Evolutionary conservation across 73 alveolate genomes (phyloP).

Genomic region (Paramecium pentaurelia): DNA sequence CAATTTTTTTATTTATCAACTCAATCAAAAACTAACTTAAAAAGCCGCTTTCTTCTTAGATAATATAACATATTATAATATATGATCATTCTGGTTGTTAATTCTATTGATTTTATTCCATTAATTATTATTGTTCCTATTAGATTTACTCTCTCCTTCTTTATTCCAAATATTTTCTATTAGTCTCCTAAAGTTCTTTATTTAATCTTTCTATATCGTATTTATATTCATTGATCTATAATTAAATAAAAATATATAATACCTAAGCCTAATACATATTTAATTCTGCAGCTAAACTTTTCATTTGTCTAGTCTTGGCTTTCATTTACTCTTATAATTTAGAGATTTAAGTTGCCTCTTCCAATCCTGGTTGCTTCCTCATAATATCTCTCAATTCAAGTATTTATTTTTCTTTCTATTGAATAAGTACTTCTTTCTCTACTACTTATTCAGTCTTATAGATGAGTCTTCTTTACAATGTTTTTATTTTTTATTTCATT

Average conservation of each 20-base stretch:
- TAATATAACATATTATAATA: not conserved
- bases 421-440: conserved; percentile 91
- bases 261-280: conserved; percentile 95
- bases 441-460: conserved; percentile 92
- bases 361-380: conserved; percentile 93
- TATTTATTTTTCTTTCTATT: conserved; percentile 87
- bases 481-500: conserved; percentile 84
- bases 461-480: conserved; percentile 87
- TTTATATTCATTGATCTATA: conserved; percentile 83
- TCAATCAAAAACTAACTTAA: not conserved
- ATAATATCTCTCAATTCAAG: conserved; percentile 86
- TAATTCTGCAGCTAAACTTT: conserved; percentile 92
- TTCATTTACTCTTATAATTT: conserved; percentile 83
- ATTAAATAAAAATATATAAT: not conserved
- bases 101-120: not conserved
- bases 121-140: conserved; percentile 32
- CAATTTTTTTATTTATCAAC: not conserved
- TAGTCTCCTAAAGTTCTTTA: conserved; percentile 89
- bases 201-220: conserved; percentile 92
- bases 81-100: conserved; percentile 13
- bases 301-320: conserved; percentile 91
- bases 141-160: conserved; percentile 77
- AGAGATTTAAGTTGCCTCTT: conserved; percentile 85
- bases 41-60: not conserved
- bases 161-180: conserved; percentile 87